Evolutionary conservation across 306 rosid species (phyloP).

Genomic region (Pterocarpus santalinus): DNA sequence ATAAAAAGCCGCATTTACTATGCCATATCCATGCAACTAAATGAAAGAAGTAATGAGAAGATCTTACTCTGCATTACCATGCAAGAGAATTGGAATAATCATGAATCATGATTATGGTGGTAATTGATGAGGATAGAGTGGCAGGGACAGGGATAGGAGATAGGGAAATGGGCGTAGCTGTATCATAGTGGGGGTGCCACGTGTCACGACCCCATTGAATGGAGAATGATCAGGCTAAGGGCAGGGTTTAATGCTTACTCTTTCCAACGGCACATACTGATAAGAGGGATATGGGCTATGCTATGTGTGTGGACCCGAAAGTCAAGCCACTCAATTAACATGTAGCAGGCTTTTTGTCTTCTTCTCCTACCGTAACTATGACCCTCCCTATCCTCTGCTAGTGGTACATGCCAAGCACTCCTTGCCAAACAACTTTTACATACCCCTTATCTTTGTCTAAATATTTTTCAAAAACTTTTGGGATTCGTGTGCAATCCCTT

Average conservation of each 20-base stretch:
- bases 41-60: not conserved
- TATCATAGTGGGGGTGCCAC: conserved; percentile 24
- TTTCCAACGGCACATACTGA: conserved; percentile 9
- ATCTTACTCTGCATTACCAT: conserved; percentile 31
- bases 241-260: not conserved
- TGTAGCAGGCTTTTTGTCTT: conserved; percentile 45
- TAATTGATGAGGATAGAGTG: conserved; percentile 29
- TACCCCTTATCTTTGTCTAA: conserved; percentile 42
- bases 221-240: not conserved
- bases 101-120: conserved; percentile 6
- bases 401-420: conserved; percentile 54
- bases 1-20: too few species aligned
- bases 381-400: conserved; percentile 17
- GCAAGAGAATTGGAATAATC: conserved; percentile 25
- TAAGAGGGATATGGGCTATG: conserved; percentile 38
- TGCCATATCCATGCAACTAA: conserved; percentile 30
- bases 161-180: not conserved
- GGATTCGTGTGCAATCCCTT: conserved; percentile 37
- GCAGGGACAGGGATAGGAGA: not conserved
- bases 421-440: conserved; percentile 60
- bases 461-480: conserved; percentile 38
- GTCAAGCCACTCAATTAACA: conserved; percentile 40
- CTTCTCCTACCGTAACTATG: conserved; percentile 39
- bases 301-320: conserved; percentile 37
- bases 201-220: conserved; percentile 38